Evolutionary conservation across 2,329 filamentous ascomycete species (phyloP).

Genomic region (Hymenoscyphus scutula): DNA sequence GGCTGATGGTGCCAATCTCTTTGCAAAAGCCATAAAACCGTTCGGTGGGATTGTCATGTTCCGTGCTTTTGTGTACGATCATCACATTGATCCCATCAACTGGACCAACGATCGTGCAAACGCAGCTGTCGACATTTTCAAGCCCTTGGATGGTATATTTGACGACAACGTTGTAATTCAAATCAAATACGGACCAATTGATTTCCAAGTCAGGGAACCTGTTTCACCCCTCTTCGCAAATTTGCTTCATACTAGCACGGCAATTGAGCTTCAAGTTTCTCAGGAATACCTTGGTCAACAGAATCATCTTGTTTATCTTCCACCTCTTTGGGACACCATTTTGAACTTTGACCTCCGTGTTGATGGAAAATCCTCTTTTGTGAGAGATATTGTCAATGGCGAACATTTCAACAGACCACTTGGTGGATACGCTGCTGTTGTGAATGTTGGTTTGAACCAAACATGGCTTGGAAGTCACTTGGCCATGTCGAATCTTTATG

Average conservation of each 20-base stretch:
- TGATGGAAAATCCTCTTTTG: background rate
- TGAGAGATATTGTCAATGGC: background rate
- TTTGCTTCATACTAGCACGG: background rate
- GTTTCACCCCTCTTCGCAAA: background rate
- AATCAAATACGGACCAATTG: conserved; percentile 58
- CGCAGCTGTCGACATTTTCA: conserved; percentile 66
- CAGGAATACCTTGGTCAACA: background rate
- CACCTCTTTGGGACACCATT: background rate
- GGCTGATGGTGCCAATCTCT: conserved; percentile 66
- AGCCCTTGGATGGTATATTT: conserved; percentile 61
- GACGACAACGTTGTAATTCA: conserved; percentile 70
- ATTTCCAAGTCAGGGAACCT: background rate
- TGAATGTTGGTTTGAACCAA: too few species aligned
- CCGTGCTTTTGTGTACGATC: conserved; percentile 69
- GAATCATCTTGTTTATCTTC: background rate
- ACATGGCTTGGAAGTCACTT: too few species aligned
- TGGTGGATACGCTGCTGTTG: too few species aligned
- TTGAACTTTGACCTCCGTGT: background rate
- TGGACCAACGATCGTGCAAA: conserved; percentile 70
- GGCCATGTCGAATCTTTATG: too few species aligned
- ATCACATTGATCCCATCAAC: conserved; percentile 51
- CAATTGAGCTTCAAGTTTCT: background rate
- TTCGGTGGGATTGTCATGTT: conserved; percentile 66
- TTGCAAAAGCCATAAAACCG: conserved; percentile 56
- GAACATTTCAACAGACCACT: too few species aligned